These are phyloP conservation scores for Suillus lakei DNA, from an alignment of 768 basidiomycete species.

Conservation along the genomic window DNA sequence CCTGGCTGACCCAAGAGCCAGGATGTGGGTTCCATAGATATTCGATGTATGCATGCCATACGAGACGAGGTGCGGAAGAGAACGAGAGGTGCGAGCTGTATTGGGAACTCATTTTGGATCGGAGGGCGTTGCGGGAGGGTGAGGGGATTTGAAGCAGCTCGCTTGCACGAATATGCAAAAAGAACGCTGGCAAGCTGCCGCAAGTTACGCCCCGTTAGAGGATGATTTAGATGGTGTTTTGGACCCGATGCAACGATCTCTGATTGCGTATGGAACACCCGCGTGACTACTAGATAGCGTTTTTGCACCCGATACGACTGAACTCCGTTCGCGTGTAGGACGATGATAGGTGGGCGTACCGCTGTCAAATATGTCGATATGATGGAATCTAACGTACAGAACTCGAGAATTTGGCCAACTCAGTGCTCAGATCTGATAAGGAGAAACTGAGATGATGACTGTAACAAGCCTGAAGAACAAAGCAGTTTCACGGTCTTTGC, in stretches of 20 bases:
- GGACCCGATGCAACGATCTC: constrained; percentile 1
- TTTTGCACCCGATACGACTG: constrained; percentile 10
- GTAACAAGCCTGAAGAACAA: neutral
- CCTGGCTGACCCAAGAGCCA: constrained; percentile 68
- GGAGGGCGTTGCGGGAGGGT: constrained; percentile 12
- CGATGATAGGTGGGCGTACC: constrained; percentile 13
- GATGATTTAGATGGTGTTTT: neutral
- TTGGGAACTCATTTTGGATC: constrained; percentile 6
- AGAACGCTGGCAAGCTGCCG: constrained; percentile 16
- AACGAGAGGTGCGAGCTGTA: constrained; percentile 20
- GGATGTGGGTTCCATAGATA: constrained; percentile 68
- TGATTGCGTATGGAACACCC: neutral
- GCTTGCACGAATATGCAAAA: constrained; percentile 18
- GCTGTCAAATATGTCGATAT: constrained; percentile 11
- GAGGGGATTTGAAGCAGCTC: constrained; percentile 8
- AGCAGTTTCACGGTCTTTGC: constrained; percentile 1
- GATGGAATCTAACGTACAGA: constrained; percentile 11
- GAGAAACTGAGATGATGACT: neutral
- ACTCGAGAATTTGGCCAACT: neutral
- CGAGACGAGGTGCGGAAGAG: constrained; percentile 41
- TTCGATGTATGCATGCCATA: constrained; percentile 66
- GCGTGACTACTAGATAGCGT: neutral
- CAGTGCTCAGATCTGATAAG: constrained; percentile 5
- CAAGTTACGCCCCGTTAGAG: constrained; percentile 7
- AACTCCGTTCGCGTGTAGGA: constrained; percentile 8